Evolutionary conservation across 2,329 filamentous ascomycete genomes (phyloP).

Genomic region (Bipolaris bicolor): DNA sequence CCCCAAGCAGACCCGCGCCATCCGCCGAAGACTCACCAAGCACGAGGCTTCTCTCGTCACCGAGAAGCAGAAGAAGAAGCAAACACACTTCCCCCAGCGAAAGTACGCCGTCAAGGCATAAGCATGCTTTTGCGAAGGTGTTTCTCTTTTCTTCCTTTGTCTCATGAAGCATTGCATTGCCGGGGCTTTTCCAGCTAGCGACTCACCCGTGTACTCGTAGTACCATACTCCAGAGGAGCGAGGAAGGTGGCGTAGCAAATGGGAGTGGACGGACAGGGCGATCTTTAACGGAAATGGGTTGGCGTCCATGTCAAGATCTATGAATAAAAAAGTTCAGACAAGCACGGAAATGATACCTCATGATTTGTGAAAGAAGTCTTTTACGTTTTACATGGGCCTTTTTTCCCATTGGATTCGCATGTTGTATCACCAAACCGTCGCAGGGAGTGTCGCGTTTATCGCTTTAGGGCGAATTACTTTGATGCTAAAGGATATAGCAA

Average conservation of each 20-base stretch:
- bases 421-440: neutral
- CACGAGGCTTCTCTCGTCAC: constrained; percentile 85
- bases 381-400: neutral
- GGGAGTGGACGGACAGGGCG: constrained; percentile 42
- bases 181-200: constrained; percentile 48
- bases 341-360: constrained; percentile 26
- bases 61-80: constrained; percentile 96
- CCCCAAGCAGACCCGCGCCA: constrained; percentile 96
- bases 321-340: constrained; percentile 51
- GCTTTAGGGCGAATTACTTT: too few relatives aligned
- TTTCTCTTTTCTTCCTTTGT: constrained; percentile 48
- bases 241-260: constrained; percentile 40
- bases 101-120: constrained; percentile 98
- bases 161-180: constrained; percentile 52
- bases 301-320: constrained; percentile 51
- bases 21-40: constrained; percentile 91
- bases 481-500: neutral
- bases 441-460: neutral
- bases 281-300: constrained; percentile 49
- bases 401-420: neutral
- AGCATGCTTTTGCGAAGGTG: constrained; percentile 34
- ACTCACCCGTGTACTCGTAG: constrained; percentile 50
- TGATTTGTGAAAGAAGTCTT: constrained; percentile 20
- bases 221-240: constrained; percentile 42
- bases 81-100: constrained; percentile 95